A percentile compares a stretch with the other conserved stretches of the same genome.
Evolutionary conservation across 768 basidiomycete species (phyloP).

Genomic region (Paxillus rubicundulus): DNA sequence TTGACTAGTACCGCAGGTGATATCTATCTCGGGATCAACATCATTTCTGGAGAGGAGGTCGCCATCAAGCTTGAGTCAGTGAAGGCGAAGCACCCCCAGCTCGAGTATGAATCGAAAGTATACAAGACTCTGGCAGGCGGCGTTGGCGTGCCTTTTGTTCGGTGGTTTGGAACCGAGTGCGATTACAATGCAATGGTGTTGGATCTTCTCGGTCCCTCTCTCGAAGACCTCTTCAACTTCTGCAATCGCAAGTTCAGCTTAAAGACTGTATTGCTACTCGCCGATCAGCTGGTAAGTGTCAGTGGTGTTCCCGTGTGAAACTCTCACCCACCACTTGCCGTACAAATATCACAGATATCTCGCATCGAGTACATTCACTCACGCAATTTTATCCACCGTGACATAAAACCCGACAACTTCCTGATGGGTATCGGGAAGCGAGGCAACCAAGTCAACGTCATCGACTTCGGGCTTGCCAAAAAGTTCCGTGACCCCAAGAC

Average conservation of each 20-base stretch:
- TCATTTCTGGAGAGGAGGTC: slow-evolving; percentile 99
- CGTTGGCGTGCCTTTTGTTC: slow-evolving; percentile 96
- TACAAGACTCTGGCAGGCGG: slow-evolving; percentile 99
- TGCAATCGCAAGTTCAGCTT: slow-evolving; percentile 97
- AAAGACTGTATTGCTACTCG: slow-evolving; percentile 95
- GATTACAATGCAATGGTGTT: slow-evolving; percentile 99
- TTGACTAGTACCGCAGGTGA: slow-evolving; percentile 58
- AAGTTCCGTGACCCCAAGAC: slow-evolving; percentile 99
- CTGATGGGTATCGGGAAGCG: slow-evolving; percentile 99
- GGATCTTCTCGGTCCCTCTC: slow-evolving; percentile 90
- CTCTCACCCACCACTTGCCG: slow-evolving; percentile 34
- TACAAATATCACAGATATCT: slow-evolving; percentile 65
- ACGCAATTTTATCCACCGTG: slow-evolving; percentile 95
- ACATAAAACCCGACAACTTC: slow-evolving; percentile 99
- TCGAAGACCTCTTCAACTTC: slow-evolving; percentile 91
- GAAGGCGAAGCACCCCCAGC: slow-evolving; percentile 99
- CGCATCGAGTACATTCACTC: slow-evolving; percentile 99
- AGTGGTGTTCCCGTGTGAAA: slow-evolving; percentile 22
- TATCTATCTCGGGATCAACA: slow-evolving; percentile 99
- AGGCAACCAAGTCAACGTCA: slow-evolving; percentile 99
- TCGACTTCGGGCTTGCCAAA: slow-evolving; percentile 98
- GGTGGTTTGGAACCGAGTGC: slow-evolving; percentile 94
- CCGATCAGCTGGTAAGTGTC: slow-evolving; percentile 83
- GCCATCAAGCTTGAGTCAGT: slow-evolving; percentile 99
- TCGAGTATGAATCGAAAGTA: slow-evolving; percentile 96